A percentile compares a stretch with the other conserved stretches of the same genome.
Evolutionary conservation across 805 yeast genomes (phyloP).

Genomic region (Schwanniomyces pseudopolymorphus): DNA sequence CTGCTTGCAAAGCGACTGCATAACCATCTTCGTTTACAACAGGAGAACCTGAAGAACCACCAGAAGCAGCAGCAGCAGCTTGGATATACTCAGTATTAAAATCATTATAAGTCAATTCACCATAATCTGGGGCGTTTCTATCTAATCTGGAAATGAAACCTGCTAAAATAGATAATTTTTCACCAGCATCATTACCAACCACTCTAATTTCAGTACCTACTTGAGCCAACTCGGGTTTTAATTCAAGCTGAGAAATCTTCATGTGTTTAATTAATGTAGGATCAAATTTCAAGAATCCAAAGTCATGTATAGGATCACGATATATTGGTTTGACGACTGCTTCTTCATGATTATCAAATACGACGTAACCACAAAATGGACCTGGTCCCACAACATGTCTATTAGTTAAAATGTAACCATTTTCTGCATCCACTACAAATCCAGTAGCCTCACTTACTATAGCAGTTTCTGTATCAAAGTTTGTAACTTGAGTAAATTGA

Average conservation of each 20-base stretch:
- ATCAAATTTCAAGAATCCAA: slow-evolving; percentile 82
- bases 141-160: slow-evolving; percentile 86
- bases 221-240: slow-evolving; percentile 79
- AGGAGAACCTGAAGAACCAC: slow-evolving; percentile 95
- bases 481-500: slow-evolving; percentile 82
- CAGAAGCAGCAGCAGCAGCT: slow-evolving; percentile 95
- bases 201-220: slow-evolving; percentile 95
- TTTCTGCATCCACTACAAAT: slow-evolving; percentile 79
- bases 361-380: slow-evolving; percentile 87
- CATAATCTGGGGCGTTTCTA: slow-evolving; percentile 94
- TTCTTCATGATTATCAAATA: slow-evolving; percentile 93
- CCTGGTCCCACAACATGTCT: slow-evolving; percentile 96
- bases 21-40: slow-evolving; percentile 87
- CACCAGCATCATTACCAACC: slow-evolving; percentile 96
- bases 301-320: slow-evolving; percentile 94
- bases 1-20: slow-evolving; percentile 92
- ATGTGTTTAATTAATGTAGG: slow-evolving; percentile 72
- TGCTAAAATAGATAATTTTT: slow-evolving; percentile 81
- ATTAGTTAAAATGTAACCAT: slow-evolving; percentile 85
- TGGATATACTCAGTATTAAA: slow-evolving; percentile 93
- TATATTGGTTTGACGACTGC: slow-evolving; percentile 82
- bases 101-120: slow-evolving; percentile 83
- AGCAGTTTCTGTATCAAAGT: slow-evolving; percentile 83
- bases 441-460: slow-evolving; percentile 92
- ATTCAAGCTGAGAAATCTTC: slow-evolving; percentile 61